phyloP scores from a whole-genome alignment of 768 basidiomycete genomes.

The Termitomyces eurrhizus region DNA sequence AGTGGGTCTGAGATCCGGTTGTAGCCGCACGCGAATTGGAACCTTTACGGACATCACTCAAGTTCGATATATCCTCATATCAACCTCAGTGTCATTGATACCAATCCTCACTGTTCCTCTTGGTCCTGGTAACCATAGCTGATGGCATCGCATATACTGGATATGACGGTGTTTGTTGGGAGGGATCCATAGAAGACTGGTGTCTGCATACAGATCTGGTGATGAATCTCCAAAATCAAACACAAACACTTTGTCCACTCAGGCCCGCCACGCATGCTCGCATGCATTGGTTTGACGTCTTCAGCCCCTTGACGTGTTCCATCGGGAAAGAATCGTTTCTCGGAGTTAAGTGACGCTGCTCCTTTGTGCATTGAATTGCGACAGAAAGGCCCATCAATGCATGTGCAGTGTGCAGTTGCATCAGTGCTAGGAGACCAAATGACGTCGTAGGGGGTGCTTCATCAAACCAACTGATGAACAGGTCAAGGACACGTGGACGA shows the following conservation, averaged over 20 bases:
- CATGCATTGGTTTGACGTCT: background rate
- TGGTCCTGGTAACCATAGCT: too few species aligned
- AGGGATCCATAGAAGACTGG: background rate
- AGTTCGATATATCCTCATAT: too few species aligned
- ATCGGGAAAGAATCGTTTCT: background rate
- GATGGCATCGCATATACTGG: background rate
- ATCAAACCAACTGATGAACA: background rate
- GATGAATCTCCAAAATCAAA: background rate
- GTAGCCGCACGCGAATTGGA: background rate
- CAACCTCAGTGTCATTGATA: too few species aligned
- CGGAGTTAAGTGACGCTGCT: background rate
- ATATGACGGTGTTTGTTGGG: background rate
- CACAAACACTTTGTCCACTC: background rate
- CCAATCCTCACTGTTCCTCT: too few species aligned
- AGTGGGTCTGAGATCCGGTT: background rate
- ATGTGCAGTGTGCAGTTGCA: background rate
- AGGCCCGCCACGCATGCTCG: background rate
- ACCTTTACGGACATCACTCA: too few species aligned
- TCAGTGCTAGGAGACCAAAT: background rate
- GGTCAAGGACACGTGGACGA: background rate
- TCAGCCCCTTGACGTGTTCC: background rate
- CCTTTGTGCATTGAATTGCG: background rate
- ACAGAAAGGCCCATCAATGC: background rate
- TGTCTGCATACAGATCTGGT: background rate
- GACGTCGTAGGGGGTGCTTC: background rate